Evolutionary conservation across 1,284 basidiomycete genomes (phyloP), one percentile per base, ranked within the genome.

Genomic region (Tilletia walkeri): DNA sequence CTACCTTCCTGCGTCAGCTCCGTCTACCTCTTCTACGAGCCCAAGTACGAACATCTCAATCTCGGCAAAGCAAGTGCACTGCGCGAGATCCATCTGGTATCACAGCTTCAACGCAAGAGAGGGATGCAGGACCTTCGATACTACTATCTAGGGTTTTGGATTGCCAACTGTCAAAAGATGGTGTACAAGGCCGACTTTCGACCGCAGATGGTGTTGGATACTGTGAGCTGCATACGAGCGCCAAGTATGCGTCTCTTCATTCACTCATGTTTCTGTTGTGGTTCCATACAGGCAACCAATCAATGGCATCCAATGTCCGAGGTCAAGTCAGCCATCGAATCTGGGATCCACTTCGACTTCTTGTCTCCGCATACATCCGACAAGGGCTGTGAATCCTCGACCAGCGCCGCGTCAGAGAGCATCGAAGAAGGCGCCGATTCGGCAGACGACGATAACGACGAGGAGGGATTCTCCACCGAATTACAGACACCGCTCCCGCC

Each of bases 1-100:
- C 86, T 99, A 5, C 95, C 95, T 0, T 82, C 84, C 38, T 95
- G 95, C 76, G 90, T 99, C 3, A 95, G 93, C 16, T 93, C 92
- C 75, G 95, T 99, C 9, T 99, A 99, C 84, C 95, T 98, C 83
- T 91, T 95, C 85, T 98, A 96, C 85, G 89, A 94, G 78, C 89
- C 89, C 7, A 86, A 87, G 47, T 95, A 89, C 87, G 90, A 91
- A 53, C 86, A 87, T 59, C 88, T 89, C 79, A 90, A 91, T 12
- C 82, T 97, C 36, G 95, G 96, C 61, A 97, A 95, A 56, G 70
- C 78, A 9, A 73, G 74, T 38, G 80, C 77, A 16, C 65, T 80
- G 68, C 75, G 79, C 38, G 80, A 82, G 66, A 75, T 78, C n/a
- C 69, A 70, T 2, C 66, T 80, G 9, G 75, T 76, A 14, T 63